phyloP scores from a whole-genome alignment of 208 protist genomes.

The Acanthamoeba triangularis region DNA sequence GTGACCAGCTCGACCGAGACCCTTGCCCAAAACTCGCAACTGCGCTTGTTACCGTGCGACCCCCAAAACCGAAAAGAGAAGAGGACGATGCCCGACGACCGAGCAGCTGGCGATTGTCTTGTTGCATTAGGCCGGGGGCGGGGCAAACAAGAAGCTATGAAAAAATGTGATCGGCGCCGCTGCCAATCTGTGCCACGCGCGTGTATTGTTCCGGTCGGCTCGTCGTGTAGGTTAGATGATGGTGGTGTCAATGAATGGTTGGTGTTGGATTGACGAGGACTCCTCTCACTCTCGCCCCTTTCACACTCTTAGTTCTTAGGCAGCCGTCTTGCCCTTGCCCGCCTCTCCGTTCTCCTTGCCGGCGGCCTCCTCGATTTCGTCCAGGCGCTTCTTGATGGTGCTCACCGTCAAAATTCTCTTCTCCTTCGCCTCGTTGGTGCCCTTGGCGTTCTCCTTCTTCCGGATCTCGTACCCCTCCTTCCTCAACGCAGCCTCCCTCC shows the following conservation, averaged over 20 bases:
- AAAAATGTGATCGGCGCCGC: too few species aligned
- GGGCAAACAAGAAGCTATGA: too few species aligned
- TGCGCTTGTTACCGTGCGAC: too few species aligned
- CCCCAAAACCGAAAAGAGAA: too few species aligned
- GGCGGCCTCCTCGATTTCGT: not conserved
- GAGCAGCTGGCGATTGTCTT: too few species aligned
- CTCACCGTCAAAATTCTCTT: conserved; percentile 8
- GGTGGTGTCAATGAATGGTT: not conserved
- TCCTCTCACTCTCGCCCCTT: not conserved
- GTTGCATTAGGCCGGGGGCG: too few species aligned
- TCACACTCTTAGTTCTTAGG: not conserved
- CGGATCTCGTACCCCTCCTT: conserved; percentile 28
- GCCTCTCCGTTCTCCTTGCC: conserved; percentile 20
- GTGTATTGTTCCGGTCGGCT: too few species aligned
- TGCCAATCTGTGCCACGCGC: too few species aligned
- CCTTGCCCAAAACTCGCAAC: too few species aligned
- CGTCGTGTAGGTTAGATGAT: not conserved
- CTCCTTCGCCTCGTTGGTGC: not conserved
- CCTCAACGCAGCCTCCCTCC: conserved; percentile 31
- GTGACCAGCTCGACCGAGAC: too few species aligned
- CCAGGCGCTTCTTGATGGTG: not conserved
- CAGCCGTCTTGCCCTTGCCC: conserved; percentile 28
- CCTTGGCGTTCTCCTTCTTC: conserved; percentile 47
- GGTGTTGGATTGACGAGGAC: not conserved
- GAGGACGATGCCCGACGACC: too few species aligned